Percentiles rank a stretch among this genome's conserved stretches.
Evolutionary conservation across 495 filamentous ascomycete species (phyloP).

Genomic region (Mytilinidion resinicola): DNA sequence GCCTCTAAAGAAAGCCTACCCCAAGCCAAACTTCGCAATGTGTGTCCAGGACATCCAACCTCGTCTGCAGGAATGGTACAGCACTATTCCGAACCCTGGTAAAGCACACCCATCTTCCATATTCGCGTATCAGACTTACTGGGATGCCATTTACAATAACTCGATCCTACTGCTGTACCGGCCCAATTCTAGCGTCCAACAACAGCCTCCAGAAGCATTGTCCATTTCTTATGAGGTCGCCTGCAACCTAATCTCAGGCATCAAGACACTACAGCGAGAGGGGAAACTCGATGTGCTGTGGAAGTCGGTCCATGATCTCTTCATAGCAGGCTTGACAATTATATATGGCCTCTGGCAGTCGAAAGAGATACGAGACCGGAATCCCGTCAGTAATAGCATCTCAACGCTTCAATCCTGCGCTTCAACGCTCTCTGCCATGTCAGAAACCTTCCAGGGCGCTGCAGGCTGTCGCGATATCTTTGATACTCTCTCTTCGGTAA

Average conservation of each 20-base stretch:
- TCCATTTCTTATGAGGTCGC: constrained; percentile 24
- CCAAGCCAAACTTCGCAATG: constrained; percentile 22
- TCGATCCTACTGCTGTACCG: constrained; percentile 25
- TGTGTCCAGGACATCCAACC: constrained; percentile 30
- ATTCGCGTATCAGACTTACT: constrained; percentile 25
- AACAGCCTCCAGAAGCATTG: constrained; percentile 19
- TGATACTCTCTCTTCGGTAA: constrained; percentile 25
- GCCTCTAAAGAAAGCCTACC: constrained; percentile 23
- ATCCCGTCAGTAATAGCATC: constrained; percentile 15
- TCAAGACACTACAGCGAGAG: constrained; percentile 27
- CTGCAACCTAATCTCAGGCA: constrained; percentile 25
- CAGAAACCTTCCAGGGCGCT: constrained; percentile 26
- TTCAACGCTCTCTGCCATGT: constrained; percentile 25
- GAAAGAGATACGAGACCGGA: constrained; percentile 23
- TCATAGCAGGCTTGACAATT: constrained; percentile 27
- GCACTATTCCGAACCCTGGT: constrained; percentile 20
- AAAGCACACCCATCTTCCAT: constrained; percentile 26
- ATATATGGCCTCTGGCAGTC: constrained; percentile 29
- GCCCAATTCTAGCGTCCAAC: constrained; percentile 22
- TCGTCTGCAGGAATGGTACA: constrained; percentile 25
- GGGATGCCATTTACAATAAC: constrained; percentile 28
- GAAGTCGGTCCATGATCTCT: constrained; percentile 26
- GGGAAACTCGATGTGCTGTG: constrained; percentile 25
- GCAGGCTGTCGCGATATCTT: constrained; percentile 26
- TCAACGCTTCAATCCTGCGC: constrained; percentile 24